Conservation (phyloP, 176 grass and related monocot species). For the Rhynchospora tenuis region DNA sequence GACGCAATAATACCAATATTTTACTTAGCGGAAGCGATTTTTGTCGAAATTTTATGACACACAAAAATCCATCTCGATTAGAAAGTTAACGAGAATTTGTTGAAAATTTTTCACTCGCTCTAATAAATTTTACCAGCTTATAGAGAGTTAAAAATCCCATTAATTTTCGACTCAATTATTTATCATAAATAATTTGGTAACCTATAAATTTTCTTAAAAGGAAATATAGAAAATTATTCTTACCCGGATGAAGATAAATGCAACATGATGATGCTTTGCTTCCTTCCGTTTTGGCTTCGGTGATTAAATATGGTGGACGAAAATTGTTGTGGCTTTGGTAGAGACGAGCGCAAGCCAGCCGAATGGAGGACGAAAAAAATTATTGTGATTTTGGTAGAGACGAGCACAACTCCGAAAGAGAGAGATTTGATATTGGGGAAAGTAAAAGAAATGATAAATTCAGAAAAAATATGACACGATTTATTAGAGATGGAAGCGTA, state of each 20-base stretch:
- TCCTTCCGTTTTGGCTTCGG: not conserved
- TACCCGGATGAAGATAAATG: not conserved
- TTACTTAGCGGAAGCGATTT: no score
- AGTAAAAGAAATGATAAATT: not conserved
- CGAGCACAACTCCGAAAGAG: not conserved
- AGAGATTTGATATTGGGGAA: constrained; percentile 7
- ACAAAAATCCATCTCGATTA: no score
- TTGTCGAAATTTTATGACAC: no score
- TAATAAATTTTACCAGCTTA: no score
- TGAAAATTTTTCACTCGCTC: no score
- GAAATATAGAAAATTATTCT: constrained; percentile 1
- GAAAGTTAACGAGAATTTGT: no score
- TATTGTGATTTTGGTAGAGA: not conserved
- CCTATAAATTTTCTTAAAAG: not conserved
- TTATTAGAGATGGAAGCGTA: not conserved
- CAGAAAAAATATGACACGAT: constrained; percentile 4
- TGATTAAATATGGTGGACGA: not conserved
- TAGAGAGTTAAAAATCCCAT: no score
- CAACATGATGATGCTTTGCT: not conserved
- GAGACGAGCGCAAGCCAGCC: not conserved
- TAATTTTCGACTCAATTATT: not conserved
- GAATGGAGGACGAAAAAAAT: not conserved
- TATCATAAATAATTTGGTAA: not conserved
- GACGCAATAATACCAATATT: no score
- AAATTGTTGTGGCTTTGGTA: not conserved